Conservation (phyloP, 176 grass and related monocot species). For the Aegilops sharonensis region DNA sequence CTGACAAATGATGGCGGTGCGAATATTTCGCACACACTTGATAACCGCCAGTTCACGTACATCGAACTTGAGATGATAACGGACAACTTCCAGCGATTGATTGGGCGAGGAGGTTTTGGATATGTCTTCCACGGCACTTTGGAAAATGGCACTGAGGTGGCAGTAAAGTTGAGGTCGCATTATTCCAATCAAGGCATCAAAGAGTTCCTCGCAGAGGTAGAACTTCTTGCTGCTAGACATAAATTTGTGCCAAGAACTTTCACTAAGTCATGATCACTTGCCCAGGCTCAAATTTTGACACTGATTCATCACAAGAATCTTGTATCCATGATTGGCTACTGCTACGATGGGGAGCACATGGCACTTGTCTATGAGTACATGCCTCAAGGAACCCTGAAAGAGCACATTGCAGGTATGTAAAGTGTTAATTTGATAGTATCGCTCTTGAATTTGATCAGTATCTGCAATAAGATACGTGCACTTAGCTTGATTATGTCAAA, state of each 20-base stretch:
- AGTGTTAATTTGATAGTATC: not conserved
- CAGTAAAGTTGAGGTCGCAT: conserved; percentile 29
- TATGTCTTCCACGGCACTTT: too few species aligned
- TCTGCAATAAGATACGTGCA: not conserved
- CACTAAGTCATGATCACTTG: not conserved
- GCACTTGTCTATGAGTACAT: conserved; percentile 73
- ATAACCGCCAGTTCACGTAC: conserved; percentile 57
- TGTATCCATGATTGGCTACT: conserved; percentile 61
- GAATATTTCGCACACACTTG: not conserved
- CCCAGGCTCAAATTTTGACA: conserved; percentile 56
- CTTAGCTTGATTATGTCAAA: too few species aligned
- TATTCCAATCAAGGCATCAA: conserved; percentile 41
- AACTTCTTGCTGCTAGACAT: not conserved
- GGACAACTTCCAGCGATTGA: conserved; percentile 3
- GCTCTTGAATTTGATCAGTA: not conserved
- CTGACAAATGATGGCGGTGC: not conserved
- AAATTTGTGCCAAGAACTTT: too few species aligned
- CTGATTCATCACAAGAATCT: conserved; percentile 67
- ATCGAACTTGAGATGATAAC: conserved; percentile 47
- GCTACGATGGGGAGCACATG: conserved; percentile 45
- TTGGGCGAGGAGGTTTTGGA: too few species aligned
- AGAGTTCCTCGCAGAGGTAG: conserved; percentile 67
- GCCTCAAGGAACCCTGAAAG: conserved; percentile 29
- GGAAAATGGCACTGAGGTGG: too few species aligned
- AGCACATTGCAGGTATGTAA: conserved; percentile 30